Percentiles rank a stretch among this genome's conserved stretches.
Conservation (phyloP, 345 rosid genomes). For the Gossypium bickii region DNA sequence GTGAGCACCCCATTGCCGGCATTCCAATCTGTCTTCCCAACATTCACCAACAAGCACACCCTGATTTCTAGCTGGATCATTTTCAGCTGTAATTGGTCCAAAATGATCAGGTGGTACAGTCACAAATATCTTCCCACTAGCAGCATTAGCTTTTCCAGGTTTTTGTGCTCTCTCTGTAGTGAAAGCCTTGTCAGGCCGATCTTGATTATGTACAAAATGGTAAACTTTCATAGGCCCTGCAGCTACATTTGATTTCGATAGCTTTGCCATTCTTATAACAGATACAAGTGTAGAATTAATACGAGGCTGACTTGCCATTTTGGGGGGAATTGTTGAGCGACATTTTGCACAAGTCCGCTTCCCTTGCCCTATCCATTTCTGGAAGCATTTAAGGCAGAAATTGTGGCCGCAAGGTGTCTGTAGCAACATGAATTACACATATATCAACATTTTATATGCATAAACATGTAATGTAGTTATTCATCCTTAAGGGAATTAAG, state of each 20-base stretch:
- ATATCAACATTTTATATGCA: background rate
- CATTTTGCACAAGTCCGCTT: conserved; percentile 54
- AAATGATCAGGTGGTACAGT: conserved; percentile 58
- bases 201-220: conserved; percentile 47
- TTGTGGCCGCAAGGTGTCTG: conserved; percentile 78
- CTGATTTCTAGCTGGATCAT: conserved; percentile 55
- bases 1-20: conserved; percentile 79
- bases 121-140: conserved; percentile 65
- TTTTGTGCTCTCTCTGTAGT: conserved; percentile 52
- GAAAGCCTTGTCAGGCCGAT: conserved; percentile 55
- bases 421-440: conserved; percentile 16
- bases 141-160: conserved; percentile 59
- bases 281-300: conserved; percentile 49
- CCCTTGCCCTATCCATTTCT: conserved; percentile 52
- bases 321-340: conserved; percentile 37
- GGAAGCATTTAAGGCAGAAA: conserved; percentile 62
- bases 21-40: conserved; percentile 57
- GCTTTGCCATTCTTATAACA: conserved; percentile 54
- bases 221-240: conserved; percentile 24
- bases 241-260: conserved; percentile 24
- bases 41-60: conserved; percentile 68
- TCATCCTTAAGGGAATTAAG: background rate
- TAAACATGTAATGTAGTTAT: background rate
- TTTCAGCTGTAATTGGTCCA: conserved; percentile 61
- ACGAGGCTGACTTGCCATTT: conserved; percentile 54